A percentile compares a stretch with the other conserved stretches of the same genome.
Conservation (phyloP, 371 early-diverging fungal species). For the Circinella umbellata region DNA sequence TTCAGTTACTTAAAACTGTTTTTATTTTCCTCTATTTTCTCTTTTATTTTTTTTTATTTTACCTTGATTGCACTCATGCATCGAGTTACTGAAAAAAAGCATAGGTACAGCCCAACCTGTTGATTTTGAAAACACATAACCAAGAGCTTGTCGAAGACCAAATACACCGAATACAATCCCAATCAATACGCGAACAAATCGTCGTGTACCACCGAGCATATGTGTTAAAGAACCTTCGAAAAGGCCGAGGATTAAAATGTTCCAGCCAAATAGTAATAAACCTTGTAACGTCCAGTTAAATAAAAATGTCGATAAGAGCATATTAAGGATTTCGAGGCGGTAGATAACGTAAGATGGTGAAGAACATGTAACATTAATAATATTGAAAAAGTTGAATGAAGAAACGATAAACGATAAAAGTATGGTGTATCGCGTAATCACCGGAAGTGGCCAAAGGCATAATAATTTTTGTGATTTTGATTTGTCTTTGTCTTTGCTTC, state of each 20-base stretch:
- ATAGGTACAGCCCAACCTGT: slow-evolving; percentile 62
- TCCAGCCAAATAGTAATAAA: slow-evolving; percentile 44
- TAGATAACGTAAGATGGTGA: slow-evolving; percentile 55
- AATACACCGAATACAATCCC: slow-evolving; percentile 33
- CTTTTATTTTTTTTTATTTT: neutral
- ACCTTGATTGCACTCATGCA: slow-evolving; percentile 70
- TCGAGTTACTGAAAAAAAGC: slow-evolving; percentile 62
- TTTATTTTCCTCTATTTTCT: too few relatives aligned
- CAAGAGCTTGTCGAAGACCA: slow-evolving; percentile 45
- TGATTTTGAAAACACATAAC: slow-evolving; percentile 59
- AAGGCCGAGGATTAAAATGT: slow-evolving; percentile 52
- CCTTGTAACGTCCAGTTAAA: slow-evolving; percentile 40
- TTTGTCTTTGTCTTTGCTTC: slow-evolving; percentile 19
- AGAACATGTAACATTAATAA: slow-evolving; percentile 42
- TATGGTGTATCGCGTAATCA: slow-evolving; percentile 53
- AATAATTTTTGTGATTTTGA: slow-evolving; percentile 49
- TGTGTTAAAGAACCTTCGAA: slow-evolving; percentile 56
- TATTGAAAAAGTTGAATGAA: slow-evolving; percentile 26
- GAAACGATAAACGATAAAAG: slow-evolving; percentile 42
- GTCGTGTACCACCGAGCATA: slow-evolving; percentile 51
- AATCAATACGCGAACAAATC: slow-evolving; percentile 40
- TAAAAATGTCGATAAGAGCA: slow-evolving; percentile 52
- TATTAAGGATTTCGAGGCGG: slow-evolving; percentile 38
- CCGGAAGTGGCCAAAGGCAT: slow-evolving; percentile 56
- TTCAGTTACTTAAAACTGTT: too few relatives aligned